Conservation (phyloP, 106 monocot genomes). For the Dioscorea dumetorum region DNA sequence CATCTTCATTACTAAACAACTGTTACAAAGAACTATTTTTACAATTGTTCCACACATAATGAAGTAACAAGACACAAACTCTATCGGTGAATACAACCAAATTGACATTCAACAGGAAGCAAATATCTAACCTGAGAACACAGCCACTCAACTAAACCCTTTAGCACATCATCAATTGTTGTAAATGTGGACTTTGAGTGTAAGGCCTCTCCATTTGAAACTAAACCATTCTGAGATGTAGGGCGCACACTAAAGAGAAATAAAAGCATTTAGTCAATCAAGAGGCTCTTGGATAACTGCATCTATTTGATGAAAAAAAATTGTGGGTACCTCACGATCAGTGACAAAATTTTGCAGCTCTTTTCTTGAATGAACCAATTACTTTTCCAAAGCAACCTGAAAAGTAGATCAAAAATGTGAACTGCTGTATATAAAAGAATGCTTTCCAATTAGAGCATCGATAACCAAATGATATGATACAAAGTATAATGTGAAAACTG, state of each 20-base stretch:
- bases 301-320: neutral
- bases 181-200: slow-evolving; percentile 49
- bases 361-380: slow-evolving; percentile 99
- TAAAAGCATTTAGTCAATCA: slow-evolving; percentile 1
- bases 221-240: slow-evolving; percentile 31
- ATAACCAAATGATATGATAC: neutral
- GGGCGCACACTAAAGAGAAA: slow-evolving; percentile 50
- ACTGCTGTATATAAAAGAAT: no score
- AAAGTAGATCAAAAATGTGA: slow-evolving; percentile 13
- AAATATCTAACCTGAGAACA: slow-evolving; percentile 76
- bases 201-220: slow-evolving; percentile 69
- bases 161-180: slow-evolving; percentile 64
- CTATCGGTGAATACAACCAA: neutral
- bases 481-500: no score
- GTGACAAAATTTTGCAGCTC: slow-evolving; percentile 85
- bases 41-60: no score
- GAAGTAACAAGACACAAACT: no score
- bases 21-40: no score
- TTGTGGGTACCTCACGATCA: slow-evolving; percentile 56
- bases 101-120: neutral
- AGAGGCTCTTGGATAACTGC: neutral
- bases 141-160: slow-evolving; percentile 73
- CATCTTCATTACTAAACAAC: no score
- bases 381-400: slow-evolving; percentile 73
- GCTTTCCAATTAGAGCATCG: neutral